Evolutionary conservation across 805 yeast genomes (phyloP).

Genomic region (Barnettozyma pratensis): DNA sequence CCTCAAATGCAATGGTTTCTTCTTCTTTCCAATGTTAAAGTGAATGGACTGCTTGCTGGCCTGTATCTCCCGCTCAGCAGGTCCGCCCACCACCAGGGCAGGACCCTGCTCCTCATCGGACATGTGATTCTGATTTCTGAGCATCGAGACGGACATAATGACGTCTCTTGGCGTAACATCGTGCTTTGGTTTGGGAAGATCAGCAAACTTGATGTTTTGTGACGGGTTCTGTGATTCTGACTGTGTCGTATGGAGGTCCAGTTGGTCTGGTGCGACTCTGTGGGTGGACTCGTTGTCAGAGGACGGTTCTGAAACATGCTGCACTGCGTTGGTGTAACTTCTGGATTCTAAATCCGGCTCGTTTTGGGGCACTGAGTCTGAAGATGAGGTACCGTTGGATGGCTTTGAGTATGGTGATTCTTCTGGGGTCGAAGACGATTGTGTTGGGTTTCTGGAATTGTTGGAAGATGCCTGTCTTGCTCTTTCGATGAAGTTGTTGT

Average conservation of each 20-base stretch:
- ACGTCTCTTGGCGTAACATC: constrained; percentile 78
- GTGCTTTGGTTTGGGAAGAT: constrained; percentile 26
- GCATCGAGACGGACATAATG: constrained; percentile 76
- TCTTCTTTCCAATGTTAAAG: constrained; percentile 19
- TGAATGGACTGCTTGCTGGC: constrained; percentile 21
- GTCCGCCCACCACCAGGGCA: constrained; percentile 70
- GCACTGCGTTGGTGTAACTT: constrained; percentile 4
- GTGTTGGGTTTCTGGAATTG: neutral
- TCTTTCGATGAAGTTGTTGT: constrained; percentile 7
- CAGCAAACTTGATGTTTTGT: constrained; percentile 20
- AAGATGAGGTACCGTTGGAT: constrained; percentile 12
- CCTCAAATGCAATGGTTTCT: constrained; percentile 13
- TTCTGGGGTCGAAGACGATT: neutral
- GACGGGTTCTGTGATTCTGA: neutral
- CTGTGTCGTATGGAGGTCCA: neutral
- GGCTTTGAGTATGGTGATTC: constrained; percentile 1
- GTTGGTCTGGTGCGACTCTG: constrained; percentile 9
- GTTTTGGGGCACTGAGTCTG: constrained; percentile 5
- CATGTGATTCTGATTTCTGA: constrained; percentile 42
- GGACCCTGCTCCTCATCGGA: constrained; percentile 63
- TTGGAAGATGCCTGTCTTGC: neutral
- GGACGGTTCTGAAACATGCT: constrained; percentile 22
- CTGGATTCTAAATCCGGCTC: constrained; percentile 6
- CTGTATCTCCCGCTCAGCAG: constrained; percentile 56
- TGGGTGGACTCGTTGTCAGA: constrained; percentile 14